phyloP scores from a whole-genome alignment of 805 yeast species.

The Kluyveromyces dobzhanskii region DNA sequence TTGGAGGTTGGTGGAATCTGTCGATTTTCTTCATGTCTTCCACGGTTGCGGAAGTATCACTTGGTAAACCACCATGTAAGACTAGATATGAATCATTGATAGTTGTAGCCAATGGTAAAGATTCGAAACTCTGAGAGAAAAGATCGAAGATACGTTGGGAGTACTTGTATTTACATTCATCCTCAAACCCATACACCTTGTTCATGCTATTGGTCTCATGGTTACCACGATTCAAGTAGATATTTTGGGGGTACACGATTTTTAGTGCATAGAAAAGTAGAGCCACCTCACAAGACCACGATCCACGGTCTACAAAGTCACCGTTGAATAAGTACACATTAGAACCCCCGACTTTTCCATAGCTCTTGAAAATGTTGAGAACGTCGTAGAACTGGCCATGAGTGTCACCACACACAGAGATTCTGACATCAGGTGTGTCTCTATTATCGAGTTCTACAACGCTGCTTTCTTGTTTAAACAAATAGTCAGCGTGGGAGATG shows the following conservation, averaged over 20 bases:
- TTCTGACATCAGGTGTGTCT: constrained; percentile 24
- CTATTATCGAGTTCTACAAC: constrained; percentile 56
- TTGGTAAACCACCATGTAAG: constrained; percentile 93
- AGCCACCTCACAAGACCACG: constrained; percentile 97
- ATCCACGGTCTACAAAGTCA: constrained; percentile 95
- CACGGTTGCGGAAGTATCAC: constrained; percentile 61
- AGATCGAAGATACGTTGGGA: constrained; percentile 70
- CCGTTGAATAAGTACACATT: constrained; percentile 90
- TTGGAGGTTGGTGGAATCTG: constrained; percentile 80
- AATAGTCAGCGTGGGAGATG: constrained; percentile 56
- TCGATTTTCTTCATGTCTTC: constrained; percentile 67
- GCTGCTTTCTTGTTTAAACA: constrained; percentile 60
- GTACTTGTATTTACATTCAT: constrained; percentile 89
- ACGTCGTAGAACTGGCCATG: constrained; percentile 96
- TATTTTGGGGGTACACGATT: constrained; percentile 57
- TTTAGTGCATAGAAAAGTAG: constrained; percentile 69
- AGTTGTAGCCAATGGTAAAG: constrained; percentile 78
- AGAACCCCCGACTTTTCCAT: constrained; percentile 53
- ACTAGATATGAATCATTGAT: constrained; percentile 73
- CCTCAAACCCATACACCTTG: constrained; percentile 91
- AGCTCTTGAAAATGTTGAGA: constrained; percentile 63
- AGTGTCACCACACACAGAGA: constrained; percentile 94
- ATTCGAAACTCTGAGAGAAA: constrained; percentile 78
- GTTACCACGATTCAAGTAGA: constrained; percentile 86
- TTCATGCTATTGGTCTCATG: constrained; percentile 98